Percentiles rank a stretch among this genome's conserved stretches.
phyloP scores from a whole-genome alignment of 441 rosid species.

The Omphalea diandra region DNA sequence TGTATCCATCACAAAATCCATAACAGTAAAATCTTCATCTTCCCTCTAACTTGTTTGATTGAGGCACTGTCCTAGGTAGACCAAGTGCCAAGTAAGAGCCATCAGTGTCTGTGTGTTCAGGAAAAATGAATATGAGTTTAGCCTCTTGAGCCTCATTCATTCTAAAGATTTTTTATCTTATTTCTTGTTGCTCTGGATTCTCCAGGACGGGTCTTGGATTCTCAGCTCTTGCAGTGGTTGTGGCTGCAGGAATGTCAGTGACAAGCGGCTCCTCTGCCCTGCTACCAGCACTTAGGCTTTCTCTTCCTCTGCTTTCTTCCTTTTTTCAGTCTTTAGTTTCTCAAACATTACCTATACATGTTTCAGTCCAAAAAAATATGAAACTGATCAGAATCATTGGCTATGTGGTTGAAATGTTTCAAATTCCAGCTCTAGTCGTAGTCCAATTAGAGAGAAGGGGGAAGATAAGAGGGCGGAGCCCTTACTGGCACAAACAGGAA shows the following conservation, averaged over 20 bases:
- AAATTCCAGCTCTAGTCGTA: too few relatives aligned
- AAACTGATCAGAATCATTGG: too few relatives aligned
- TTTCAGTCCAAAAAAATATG: too few relatives aligned
- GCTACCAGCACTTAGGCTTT: constrained; percentile 15
- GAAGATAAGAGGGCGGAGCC: too few relatives aligned
- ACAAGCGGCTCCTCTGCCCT: constrained; percentile 7
- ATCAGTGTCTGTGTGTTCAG: constrained; percentile 51
- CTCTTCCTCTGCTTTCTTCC: constrained; percentile 68
- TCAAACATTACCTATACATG: constrained; percentile 72
- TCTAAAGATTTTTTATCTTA: constrained; percentile 27
- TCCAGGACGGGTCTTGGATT: background rate
- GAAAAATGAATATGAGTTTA: constrained; percentile 63
- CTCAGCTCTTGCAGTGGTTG: background rate
- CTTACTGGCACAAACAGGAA: too few relatives aligned
- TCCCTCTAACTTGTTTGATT: constrained; percentile 24
- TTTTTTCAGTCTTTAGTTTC: constrained; percentile 65
- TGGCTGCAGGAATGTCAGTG: background rate
- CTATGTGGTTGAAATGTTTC: too few relatives aligned
- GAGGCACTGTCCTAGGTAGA: constrained; percentile 49
- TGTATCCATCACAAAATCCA: too few relatives aligned
- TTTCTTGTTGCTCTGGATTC: constrained; percentile 31
- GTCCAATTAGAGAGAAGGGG: too few relatives aligned
- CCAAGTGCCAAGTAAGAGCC: constrained; percentile 69
- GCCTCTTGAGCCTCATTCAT: constrained; percentile 55
- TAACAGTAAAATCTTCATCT: too few relatives aligned